Evolutionary conservation across 768 basidiomycete species (phyloP), one percentile per base, ranked within the genome.

Genomic region (Lentinula guzmanii): DNA sequence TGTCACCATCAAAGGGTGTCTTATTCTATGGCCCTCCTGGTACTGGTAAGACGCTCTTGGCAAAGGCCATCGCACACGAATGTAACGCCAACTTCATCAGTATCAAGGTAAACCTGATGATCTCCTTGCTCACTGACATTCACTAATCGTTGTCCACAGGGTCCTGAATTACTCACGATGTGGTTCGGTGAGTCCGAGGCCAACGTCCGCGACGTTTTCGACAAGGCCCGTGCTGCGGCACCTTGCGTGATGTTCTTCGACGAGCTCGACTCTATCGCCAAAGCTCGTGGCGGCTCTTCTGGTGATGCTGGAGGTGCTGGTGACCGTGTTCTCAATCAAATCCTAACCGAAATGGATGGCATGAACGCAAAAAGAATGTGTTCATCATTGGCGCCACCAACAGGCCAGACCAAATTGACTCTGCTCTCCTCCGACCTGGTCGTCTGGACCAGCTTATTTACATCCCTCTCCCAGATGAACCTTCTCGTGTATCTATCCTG

Each of bases 161-260:
- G 97, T 65, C 96, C 96, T 64, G 97, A 98, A 77, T 82, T 98
- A 46, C 86, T 98, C 46, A 99, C 95, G 5, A 98, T 98, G 96
- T 99, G 97, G 95, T 98, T 99, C 76, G 97, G 97, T 86, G 97
- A 99, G 83, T 98, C 96, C 5, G 97, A 99, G 79, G 97, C 96
- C 65, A 99, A 99, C 70, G 97, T 99, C 64, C 93, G 97, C 68
- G 96, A 98, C 68, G 94, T 98, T 65, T 99, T 99, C 76, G 97
- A 99, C 85, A 98, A 98, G 78, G 97, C 97, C 34, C 93, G 97
- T 67, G 97, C 97, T 16, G 97, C 97, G 7, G 96, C 97, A 31
- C 97, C 97, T 60, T 98, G 97, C 72, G 97, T 99, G 68, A 97
- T 99, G 94, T 99, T 99, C 91, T 99, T 99, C 77, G 97, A 99